These are phyloP conservation scores for Strigomonas culicis DNA, from an alignment of 208 protist species.

Conservation along the genomic window DNA sequence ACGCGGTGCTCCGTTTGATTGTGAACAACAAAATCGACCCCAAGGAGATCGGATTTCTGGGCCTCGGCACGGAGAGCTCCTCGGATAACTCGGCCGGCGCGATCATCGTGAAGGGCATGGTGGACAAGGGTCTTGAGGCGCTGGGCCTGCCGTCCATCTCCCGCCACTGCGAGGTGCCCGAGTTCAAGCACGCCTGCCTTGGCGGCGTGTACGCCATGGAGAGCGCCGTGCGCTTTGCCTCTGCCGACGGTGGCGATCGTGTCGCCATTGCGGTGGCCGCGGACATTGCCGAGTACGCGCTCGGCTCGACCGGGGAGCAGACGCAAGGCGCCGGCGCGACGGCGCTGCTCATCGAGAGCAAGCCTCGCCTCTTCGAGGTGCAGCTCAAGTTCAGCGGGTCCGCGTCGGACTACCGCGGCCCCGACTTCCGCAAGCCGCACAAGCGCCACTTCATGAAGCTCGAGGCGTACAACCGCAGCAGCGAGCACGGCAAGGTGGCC, in stretches of 20 bases:
- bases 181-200: conserved; percentile 93
- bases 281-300: conserved; percentile 88
- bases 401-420: conserved; percentile 85
- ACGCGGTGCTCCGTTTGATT: conserved; percentile 85
- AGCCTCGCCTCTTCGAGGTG: conserved; percentile 71
- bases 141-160: conserved; percentile 68
- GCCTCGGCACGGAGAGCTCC: conserved; percentile 85
- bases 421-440: conserved; percentile 90
- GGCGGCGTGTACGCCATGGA: conserved; percentile 89
- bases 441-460: conserved; percentile 83
- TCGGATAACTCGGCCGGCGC: conserved; percentile 88
- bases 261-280: conserved; percentile 86
- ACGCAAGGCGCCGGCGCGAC: conserved; percentile 86
- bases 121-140: conserved; percentile 75
- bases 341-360: conserved; percentile 79
- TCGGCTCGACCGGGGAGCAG: conserved; percentile 87
- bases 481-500: conserved; percentile 71
- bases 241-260: conserved; percentile 56
- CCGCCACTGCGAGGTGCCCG: conserved; percentile 86
- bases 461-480: conserved; percentile 64
- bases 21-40: conserved; percentile 85
- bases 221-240: conserved; percentile 69
- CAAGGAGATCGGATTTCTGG: conserved; percentile 79
- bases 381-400: conserved; percentile 73
- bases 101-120: conserved; percentile 91